Evolutionary conservation across 768 basidiomycete genomes (phyloP), one percentile per base, ranked within the genome.

Genomic region (Mycena rebaudengoi): DNA sequence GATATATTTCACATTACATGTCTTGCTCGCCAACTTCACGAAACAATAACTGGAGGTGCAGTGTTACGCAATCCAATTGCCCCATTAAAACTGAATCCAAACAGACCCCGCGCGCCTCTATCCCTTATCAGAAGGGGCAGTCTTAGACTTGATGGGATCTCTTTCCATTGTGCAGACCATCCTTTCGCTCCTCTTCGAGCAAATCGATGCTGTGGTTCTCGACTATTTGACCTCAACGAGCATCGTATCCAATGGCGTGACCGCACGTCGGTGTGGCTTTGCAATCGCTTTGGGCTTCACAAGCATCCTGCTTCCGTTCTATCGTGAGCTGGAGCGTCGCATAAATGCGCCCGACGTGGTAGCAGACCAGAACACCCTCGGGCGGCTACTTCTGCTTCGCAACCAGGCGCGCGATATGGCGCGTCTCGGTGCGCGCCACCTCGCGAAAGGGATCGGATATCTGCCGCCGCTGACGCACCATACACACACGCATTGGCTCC

Each of bases 31-130:
- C n/a, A n/a, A n/a, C n/a, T n/a, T n/a, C n/a, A n/a, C n/a, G n/a
- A n/a, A n/a, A n/a, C n/a, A n/a, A n/a, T n/a, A n/a, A n/a, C n/a
- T n/a, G n/a, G n/a, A n/a, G n/a, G n/a, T n/a, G n/a, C n/a, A n/a
- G n/a, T n/a, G n/a, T n/a, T n/a, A n/a, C n/a, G n/a, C n/a, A n/a
- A n/a, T n/a, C n/a, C n/a, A n/a, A n/a, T n/a, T n/a, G n/a, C n/a
- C n/a, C n/a, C n/a, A n/a, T n/a, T n/a, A n/a, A n/a, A n/a, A n/a
- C n/a, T n/a, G n/a, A n/a, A n/a, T n/a, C n/a, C n/a, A 43, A 11
- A 4, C 44, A 66, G 65, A 66, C 39, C 54, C 53, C 39, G 56
- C 61, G 10, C 65, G 65, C 12, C n/a, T 59, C 41, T 30, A 43
- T 8, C 65, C 60, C 3, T 21, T 66, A 25, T 57, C 64, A 12